These are phyloP conservation scores for Cutaneotrichosporon arboriforme DNA, from an alignment of 1,284 basidiomycete genomes.

Conservation along the genomic window DNA sequence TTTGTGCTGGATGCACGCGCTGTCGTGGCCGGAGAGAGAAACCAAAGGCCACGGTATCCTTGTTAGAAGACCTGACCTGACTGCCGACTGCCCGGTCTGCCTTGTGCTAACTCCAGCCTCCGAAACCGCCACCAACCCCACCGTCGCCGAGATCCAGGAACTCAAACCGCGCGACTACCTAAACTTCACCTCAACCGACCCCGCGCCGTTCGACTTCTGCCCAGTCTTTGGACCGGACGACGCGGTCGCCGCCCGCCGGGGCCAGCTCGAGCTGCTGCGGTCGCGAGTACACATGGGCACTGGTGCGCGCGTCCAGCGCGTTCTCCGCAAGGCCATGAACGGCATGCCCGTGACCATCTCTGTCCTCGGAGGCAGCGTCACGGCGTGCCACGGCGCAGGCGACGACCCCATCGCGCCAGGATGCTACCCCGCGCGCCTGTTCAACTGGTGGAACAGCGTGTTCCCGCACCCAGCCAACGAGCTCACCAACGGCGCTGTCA, in stretches of 20 bases:
- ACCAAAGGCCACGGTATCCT: too few species aligned
- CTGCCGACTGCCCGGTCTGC: too few species aligned
- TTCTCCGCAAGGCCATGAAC: slow-evolving; percentile 75
- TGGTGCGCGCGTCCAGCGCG: slow-evolving; percentile 71
- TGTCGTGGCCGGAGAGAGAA: too few species aligned
- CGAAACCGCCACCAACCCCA: slow-evolving; percentile 2
- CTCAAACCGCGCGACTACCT: slow-evolving; percentile 41
- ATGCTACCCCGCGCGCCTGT: slow-evolving; percentile 88
- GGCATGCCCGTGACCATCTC: slow-evolving; percentile 86
- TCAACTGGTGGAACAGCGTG: slow-evolving; percentile 89
- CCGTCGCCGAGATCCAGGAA: slow-evolving; percentile 3
- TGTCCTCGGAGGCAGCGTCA: slow-evolving; percentile 84
- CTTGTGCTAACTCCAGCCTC: slow-evolving; percentile 6
- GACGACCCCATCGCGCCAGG: slow-evolving; percentile 76
- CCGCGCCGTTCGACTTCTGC: slow-evolving; percentile 82
- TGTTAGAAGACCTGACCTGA: too few species aligned
- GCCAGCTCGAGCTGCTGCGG: slow-evolving; percentile 66
- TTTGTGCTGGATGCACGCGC: too few species aligned
- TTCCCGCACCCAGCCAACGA: slow-evolving; percentile 93
- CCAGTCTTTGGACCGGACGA: slow-evolving; percentile 78
- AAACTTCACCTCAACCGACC: slow-evolving; percentile 51
- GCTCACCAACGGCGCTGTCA: slow-evolving; percentile 90
- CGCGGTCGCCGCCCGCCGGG: slow-evolving; percentile 68
- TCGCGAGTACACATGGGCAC: slow-evolving; percentile 74
- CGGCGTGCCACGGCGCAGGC: slow-evolving; percentile 86